Base-by-base conservation (phyloP, 2,329 filamentous ascomycete species). In the Chrysoporthe austroafricana region DNA sequence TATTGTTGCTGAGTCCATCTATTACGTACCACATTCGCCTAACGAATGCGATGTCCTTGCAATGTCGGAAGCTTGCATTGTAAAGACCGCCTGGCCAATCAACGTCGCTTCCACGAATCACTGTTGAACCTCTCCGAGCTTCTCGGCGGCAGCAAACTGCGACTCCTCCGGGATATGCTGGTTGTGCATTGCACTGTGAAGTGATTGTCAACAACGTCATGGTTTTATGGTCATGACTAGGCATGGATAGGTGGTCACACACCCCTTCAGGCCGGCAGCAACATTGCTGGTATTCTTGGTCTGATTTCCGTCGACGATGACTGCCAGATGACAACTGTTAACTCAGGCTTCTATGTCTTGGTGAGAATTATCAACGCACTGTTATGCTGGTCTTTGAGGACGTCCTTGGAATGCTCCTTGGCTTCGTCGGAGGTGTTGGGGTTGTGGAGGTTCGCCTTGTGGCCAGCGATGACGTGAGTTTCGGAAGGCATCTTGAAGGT, bases 391-490 rank as follows among this genome's bases (percentile, higher is more conserved):
- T 84, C 79, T 39, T 87, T 79, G 63, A 88, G 82, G 9, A 87
- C 77, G 50, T 83, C 75, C 68, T 79, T 80, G 66, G 85, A 87
- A 77, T 86, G 80, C 74, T 86, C 74, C 80, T 87, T 88, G 67
- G 85, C 77, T 75, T 86, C 83, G 62, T 85, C 74, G 0, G 84
- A 86, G 65, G 80, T 82, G 75, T 86, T 85, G 71, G 85, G 84
- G 79, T 87, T 87, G 75, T 82, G 83, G 69, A 87, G 72, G 74
- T 82, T 85, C 67, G 85, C 85, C 81, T 88, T 88, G 82, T 88
- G 85, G 76, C 85, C 85, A 68, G 83, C 84, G 71, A 84, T 81
- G 70, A 86, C 73, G 70, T 86, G 83, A 76, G 82, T 80, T 71
- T 84, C 79, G 70, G 80, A 78, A 77, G 82, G 76, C 82, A 85